Evolutionary conservation across 345 rosid species (phyloP), one percentile per base, ranked within the genome.

Genomic region (Populus euphratica): DNA sequence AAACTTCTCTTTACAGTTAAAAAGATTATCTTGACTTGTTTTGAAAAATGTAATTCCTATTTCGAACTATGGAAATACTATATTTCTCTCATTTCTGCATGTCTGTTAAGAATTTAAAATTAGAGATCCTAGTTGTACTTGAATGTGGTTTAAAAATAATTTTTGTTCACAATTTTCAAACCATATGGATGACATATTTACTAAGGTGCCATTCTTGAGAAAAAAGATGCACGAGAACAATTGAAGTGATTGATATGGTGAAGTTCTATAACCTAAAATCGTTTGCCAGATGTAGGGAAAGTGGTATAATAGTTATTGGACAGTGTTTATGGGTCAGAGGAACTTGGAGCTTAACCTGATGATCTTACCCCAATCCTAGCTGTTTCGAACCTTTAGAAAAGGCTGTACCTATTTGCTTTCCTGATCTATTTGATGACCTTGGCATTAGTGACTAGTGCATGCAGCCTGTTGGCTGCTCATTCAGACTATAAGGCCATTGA

Each of bases 1-100:
- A 41, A 21, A 18, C 69, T 63, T 80, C 74, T 78, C 69, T 75
- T 78, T 71, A 54, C 47, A 61, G 21, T 70, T 69, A 47, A 18
- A 56, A 67, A 25, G 64, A 64, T 66, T 71, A 21, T 23, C 61
- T 16, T 73, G 68, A 43, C n/a, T 67, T 49, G 23, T 36, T 79
- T 71, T 79, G 59, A 63, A 71, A 52, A 16, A n/a, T 56, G 8
- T 31, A 39, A 47, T 21, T 80, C 20, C 43, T 12, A 25, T 20
- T 31, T 72, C 27, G 64, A 50, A 54, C 63, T 23, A 1, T 69
- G 35, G 41, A 44, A 77, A 47, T 16, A 44, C 1, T 16, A 13
- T 52, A 33, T 8, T 67, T 70, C 23, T 72, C 70, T 49, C 21
- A n/a, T 23, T 69, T 65, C 33, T 17, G 36, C 54, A 50, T 65